Conservation (phyloP, 257 asterid genomes). For the Scutellaria minor region DNA sequence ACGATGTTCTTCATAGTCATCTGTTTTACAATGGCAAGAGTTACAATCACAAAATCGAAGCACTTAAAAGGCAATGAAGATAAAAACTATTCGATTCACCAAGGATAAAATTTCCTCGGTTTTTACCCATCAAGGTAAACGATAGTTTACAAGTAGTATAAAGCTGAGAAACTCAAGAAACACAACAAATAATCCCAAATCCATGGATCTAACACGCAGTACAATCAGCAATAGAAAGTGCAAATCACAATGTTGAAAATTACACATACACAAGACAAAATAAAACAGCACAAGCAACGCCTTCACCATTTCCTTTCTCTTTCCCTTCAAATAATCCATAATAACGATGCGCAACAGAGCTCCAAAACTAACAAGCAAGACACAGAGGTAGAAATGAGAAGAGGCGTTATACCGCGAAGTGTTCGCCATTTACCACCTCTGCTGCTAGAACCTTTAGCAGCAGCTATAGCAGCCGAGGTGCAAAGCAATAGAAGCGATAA, state of each 20-base stretch:
- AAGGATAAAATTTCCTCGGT: neutral
- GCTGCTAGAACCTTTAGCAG: constrained; percentile 63
- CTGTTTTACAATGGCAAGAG: too few relatives aligned
- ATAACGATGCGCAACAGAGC: neutral
- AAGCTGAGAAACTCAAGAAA: constrained; percentile 9
- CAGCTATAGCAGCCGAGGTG: constrained; percentile 50
- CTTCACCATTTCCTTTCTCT: neutral
- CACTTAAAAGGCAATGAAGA: constrained; percentile 3
- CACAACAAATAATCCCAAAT: neutral
- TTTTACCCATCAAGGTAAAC: neutral
- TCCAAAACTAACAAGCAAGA: neutral
- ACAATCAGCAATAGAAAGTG: neutral
- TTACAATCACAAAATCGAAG: neutral
- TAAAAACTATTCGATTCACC: neutral
- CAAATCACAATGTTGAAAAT: neutral
- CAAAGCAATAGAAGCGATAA: constrained; percentile 44
- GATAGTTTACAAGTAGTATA: neutral
- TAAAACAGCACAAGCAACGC: neutral
- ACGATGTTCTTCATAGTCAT: neutral
- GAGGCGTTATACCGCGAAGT: constrained; percentile 50
- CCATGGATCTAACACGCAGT: neutral
- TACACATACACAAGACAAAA: neutral
- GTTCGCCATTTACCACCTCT: constrained; percentile 59
- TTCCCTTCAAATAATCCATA: neutral
- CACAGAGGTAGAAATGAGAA: neutral